A percentile compares a stretch with the other conserved stretches of the same genome.
These are phyloP conservation scores for Salix purpurea DNA, from an alignment of 345 rosid genomes.

Conservation along the genomic window DNA sequence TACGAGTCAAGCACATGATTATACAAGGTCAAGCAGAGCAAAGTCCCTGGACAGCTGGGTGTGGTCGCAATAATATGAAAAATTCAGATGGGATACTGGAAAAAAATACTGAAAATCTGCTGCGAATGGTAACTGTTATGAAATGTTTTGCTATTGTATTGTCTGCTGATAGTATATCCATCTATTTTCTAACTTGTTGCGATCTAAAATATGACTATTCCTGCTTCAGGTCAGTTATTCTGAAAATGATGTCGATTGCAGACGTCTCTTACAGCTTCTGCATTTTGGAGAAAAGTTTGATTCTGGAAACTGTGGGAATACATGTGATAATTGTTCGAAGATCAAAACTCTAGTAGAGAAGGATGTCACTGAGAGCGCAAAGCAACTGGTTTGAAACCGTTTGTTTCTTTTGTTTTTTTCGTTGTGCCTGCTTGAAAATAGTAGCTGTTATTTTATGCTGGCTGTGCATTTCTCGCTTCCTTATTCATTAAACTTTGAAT, in stretches of 20 bases:
- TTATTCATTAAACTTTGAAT: conserved; percentile 2
- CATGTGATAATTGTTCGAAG: conserved; percentile 89
- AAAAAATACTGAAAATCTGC: conserved; percentile 86
- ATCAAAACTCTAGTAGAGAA: conserved; percentile 58
- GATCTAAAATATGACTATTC: conserved; percentile 15
- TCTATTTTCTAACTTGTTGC: conserved; percentile 2
- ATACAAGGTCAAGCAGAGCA: conserved; percentile 84
- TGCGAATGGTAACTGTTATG: conserved; percentile 60
- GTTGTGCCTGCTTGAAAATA: neutral
- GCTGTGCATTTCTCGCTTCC: neutral
- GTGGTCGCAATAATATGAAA: conserved; percentile 47
- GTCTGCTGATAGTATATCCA: neutral
- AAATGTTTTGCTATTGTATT: conserved; percentile 9
- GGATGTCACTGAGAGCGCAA: conserved; percentile 79
- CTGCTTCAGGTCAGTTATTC: conserved; percentile 80
- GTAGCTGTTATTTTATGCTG: neutral
- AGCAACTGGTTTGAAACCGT: conserved; percentile 63
- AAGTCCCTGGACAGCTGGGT: conserved; percentile 55
- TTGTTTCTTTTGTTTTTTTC: conserved; percentile 1
- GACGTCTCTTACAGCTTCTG: conserved; percentile 78
- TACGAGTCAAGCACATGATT: conserved; percentile 93
- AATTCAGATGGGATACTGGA: conserved; percentile 75
- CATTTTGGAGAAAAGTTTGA: conserved; percentile 96
- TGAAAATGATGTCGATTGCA: conserved; percentile 93
- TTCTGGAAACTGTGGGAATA: conserved; percentile 59